Conservation (phyloP, 2,329 filamentous ascomycete species). For the Fusarium equiseti region DNA sequence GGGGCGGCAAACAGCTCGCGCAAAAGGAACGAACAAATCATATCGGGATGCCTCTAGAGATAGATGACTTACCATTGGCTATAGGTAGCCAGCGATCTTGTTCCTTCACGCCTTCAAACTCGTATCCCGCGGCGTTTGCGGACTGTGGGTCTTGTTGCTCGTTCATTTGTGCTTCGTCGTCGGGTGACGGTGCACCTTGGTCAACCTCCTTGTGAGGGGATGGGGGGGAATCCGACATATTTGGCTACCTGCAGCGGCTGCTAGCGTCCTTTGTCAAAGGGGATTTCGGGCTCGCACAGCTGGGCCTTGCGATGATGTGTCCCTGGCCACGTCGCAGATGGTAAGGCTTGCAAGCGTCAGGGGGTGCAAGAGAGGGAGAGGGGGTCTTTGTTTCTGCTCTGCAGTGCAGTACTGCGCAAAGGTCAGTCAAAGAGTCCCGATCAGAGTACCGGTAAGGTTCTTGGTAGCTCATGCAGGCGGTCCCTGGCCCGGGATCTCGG, state of each 20-base stretch:
- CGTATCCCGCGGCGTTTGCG: conserved; percentile 77
- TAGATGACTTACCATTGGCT: conserved; percentile 91
- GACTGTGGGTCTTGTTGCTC: conserved; percentile 83
- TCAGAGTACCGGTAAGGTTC: conserved; percentile 49
- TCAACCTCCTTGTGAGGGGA: conserved; percentile 96
- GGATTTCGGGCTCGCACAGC: conserved; percentile 68
- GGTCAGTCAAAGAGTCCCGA: conserved; percentile 59
- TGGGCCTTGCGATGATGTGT: conserved; percentile 69
- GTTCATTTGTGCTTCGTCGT: conserved; percentile 96
- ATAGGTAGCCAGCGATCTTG: conserved; percentile 99
- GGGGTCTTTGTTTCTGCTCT: conserved; percentile 54
- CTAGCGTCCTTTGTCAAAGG: conserved; percentile 69
- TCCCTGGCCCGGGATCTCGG: conserved; percentile 56
- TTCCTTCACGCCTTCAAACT: conserved; percentile 97
- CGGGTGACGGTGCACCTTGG: conserved; percentile 90
- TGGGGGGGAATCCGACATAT: conserved; percentile 90
- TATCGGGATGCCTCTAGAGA: conserved; percentile 51
- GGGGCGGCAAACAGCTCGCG: conserved; percentile 44
- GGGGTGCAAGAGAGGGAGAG: conserved; percentile 46
- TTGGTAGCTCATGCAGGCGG: conserved; percentile 49
- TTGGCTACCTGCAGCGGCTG: conserved; percentile 77
- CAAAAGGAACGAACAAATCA: conserved; percentile 54
- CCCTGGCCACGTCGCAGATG: conserved; percentile 69
- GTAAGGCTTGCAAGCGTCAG: conserved; percentile 66
- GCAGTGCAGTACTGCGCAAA: conserved; percentile 65